Base-by-base conservation (phyloP, 352 stramenopile genomes). In the Phytophthora vignae region DNA sequence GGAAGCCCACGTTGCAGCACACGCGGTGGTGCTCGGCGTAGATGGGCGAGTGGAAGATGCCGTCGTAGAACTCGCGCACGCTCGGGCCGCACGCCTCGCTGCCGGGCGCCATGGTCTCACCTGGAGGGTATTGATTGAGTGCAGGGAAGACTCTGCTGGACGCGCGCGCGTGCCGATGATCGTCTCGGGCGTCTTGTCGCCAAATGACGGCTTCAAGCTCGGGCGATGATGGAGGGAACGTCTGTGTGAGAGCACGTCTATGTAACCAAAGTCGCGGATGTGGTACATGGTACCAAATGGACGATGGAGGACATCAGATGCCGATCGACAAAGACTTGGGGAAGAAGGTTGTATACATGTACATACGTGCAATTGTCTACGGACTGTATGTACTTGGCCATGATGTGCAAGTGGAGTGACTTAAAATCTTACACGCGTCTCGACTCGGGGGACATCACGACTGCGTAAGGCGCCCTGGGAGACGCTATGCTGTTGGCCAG, bases 11-110 rank as follows among this genome's bases (percentile, higher is more conserved):
- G 69, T 94, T 94, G 74, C 83, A 92, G 46, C 84, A 84, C 48
- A 92, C 76, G 65, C 79, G 86, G 60, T 92, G 87, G 71, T 89
- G 78, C 55, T 84, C 54, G 3, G 78, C 69, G 75, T 83, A 94
- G 53, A 94, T 73, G 27, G 78, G 78, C 50, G 87, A 92, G 77
- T 88, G 79, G 79, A 88, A 94, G 58, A 94, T 70, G 19, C 87
- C 82, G 70, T 94, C 83, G 74, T 94, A 94, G 75, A 94, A 92
- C 58, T 84, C 84, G 49, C 81, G 76, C 48, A 92, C 76, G 69
- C 72, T 90, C 25, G 81, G 68, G 55, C 55, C 25, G 46, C 56
- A 57, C 19, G 22, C 38, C 19, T 70, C 57, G 36, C 17, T 61
- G 62, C 42, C 52, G 22, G 61, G 57, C n/a, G 62, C 61, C 72